phyloP scores from a whole-genome alignment of 352 stramenopile genomes.

The Globisporangium cederbergense region DNA sequence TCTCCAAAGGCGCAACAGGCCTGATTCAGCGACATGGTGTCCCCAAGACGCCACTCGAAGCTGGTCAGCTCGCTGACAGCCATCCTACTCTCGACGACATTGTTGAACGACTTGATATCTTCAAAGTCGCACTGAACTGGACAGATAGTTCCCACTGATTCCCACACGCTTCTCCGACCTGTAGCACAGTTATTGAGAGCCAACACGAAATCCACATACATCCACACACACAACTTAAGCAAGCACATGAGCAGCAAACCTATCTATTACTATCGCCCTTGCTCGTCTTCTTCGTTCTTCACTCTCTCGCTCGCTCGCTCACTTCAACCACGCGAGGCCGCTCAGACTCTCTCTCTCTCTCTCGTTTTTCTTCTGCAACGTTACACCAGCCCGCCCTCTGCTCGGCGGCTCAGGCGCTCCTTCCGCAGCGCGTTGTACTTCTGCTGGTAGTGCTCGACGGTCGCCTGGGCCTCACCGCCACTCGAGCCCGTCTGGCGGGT shows the following conservation, averaged over 20 bases:
- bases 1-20: too few relatives aligned
- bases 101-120: too few relatives aligned
- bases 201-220: neutral
- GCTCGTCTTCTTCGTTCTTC: neutral
- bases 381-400: conserved; percentile 55
- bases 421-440: conserved; percentile 50
- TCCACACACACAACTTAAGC: neutral
- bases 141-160: too few relatives aligned
- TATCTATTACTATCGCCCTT: conserved; percentile 8
- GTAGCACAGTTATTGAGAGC: neutral
- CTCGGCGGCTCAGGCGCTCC: conserved; percentile 43
- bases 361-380: neutral
- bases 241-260: neutral
- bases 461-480: conserved; percentile 27
- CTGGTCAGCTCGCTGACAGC: too few relatives aligned
- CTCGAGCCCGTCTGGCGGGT: conserved; percentile 26
- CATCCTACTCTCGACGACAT: too few relatives aligned
- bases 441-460: conserved; percentile 51
- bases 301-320: neutral
- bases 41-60: too few relatives aligned
- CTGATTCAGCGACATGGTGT: too few relatives aligned
- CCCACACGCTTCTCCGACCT: neutral
- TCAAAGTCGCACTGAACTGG: too few relatives aligned
- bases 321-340: neutral
- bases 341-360: too few relatives aligned